These are phyloP conservation scores for Trichosporon inkin DNA, from an alignment of 1,284 basidiomycete genomes.

Conservation along the genomic window DNA sequence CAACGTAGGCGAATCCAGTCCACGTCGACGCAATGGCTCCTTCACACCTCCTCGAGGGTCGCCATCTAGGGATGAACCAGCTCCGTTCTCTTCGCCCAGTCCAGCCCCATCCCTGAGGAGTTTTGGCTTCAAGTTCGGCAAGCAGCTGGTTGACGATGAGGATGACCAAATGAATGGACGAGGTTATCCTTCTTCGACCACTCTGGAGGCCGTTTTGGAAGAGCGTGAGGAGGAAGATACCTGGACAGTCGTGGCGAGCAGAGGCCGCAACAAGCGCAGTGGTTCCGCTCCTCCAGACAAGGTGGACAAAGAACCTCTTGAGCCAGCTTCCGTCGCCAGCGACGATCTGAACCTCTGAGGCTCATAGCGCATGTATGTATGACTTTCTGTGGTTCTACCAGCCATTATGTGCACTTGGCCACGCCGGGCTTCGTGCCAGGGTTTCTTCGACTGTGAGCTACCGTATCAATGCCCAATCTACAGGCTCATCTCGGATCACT, in stretches of 20 bases:
- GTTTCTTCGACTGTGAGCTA: too few relatives aligned
- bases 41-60: constrained; percentile 43
- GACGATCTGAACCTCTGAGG: constrained; percentile 18
- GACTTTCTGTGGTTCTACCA: neutral
- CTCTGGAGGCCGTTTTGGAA: constrained; percentile 20
- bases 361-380: neutral
- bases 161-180: constrained; percentile 14
- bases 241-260: constrained; percentile 16
- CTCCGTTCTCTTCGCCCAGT: constrained; percentile 22
- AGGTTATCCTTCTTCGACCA: neutral
- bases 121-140: constrained; percentile 36
- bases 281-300: constrained; percentile 19
- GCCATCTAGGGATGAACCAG: constrained; percentile 44
- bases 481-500: too few relatives aligned
- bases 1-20: constrained; percentile 36
- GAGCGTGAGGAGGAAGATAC: constrained; percentile 20
- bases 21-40: constrained; percentile 32
- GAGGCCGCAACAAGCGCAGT: constrained; percentile 12
- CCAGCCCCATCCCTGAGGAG: constrained; percentile 28
- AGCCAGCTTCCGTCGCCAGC: neutral
- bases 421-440: too few relatives aligned
- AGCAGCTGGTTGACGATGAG: neutral
- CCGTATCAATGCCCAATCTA: too few relatives aligned
- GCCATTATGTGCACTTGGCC: too few relatives aligned
- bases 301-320: constrained; percentile 1